Percentiles rank a stretch among this genome's conserved stretches.
Conservation (phyloP, 768 basidiomycete genomes). For the Termitomyces sp. region DNA sequence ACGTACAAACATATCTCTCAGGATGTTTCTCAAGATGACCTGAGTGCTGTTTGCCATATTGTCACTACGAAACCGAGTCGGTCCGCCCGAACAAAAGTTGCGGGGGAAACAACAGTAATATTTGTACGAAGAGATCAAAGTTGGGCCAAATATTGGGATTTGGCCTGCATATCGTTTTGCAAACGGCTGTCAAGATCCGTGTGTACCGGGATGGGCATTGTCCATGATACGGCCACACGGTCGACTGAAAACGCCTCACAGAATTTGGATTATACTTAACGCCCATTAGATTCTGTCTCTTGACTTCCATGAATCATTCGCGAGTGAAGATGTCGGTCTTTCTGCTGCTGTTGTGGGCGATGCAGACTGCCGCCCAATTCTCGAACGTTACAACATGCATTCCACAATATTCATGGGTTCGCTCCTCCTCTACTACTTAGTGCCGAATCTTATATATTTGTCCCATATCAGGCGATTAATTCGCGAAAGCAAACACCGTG, state of each 20-base stretch:
- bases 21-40: no score
- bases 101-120: no score
- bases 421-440: neutral
- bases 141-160: no score
- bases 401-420: constrained; percentile 35
- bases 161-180: no score
- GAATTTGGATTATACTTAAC: neutral
- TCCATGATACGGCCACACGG: neutral
- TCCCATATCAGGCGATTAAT: constrained; percentile 34
- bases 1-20: no score
- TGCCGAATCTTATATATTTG: neutral
- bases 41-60: no score
- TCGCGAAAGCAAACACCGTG: constrained; percentile 46
- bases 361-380: constrained; percentile 23
- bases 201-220: neutral
- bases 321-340: neutral
- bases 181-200: neutral
- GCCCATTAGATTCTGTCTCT: neutral
- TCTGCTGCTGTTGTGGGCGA: constrained; percentile 1
- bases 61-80: no score
- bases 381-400: constrained; percentile 37
- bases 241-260: neutral
- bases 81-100: no score
- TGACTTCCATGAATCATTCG: constrained; percentile 5
- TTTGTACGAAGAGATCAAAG: no score